Conservation (phyloP, 495 filamentous ascomycete genomes). For the Penicillium salamii region DNA sequence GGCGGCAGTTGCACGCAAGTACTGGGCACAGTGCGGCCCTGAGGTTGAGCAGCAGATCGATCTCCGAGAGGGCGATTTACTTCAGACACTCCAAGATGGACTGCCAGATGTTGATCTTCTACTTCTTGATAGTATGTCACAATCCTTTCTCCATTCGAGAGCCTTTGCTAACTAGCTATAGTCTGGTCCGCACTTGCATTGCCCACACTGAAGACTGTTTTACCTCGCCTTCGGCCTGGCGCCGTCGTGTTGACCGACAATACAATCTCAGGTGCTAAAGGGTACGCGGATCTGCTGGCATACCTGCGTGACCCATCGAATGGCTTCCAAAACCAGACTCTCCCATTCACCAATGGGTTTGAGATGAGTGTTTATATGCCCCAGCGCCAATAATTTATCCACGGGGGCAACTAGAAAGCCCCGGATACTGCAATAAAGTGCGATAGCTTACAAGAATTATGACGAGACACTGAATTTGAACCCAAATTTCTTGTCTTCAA, state of each 20-base stretch:
- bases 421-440: no score
- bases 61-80: slow-evolving; percentile 50
- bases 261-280: slow-evolving; percentile 24
- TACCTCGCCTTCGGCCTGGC: slow-evolving; percentile 40
- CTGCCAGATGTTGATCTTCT: slow-evolving; percentile 48
- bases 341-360: slow-evolving; percentile 31
- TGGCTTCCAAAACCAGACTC: slow-evolving; percentile 28
- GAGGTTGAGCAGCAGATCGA: slow-evolving; percentile 46
- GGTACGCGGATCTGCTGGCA: slow-evolving; percentile 30
- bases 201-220: slow-evolving; percentile 45
- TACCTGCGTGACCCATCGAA: slow-evolving; percentile 22
- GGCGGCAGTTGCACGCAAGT: slow-evolving; percentile 38
- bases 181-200: slow-evolving; percentile 52
- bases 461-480: no score
- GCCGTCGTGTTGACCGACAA: slow-evolving; percentile 52
- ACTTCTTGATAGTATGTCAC: slow-evolving; percentile 53
- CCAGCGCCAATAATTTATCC: no score
- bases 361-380: slow-evolving; percentile 27
- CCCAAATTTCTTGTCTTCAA: no score
- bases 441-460: no score
- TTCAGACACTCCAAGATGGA: slow-evolving; percentile 43
- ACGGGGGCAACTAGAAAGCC: no score
- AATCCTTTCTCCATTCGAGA: not conserved
- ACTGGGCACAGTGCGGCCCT: slow-evolving; percentile 47
- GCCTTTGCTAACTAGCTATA: slow-evolving; percentile 12